A percentile compares a stretch with the other conserved stretches of the same genome.
Conservation (phyloP, 768 basidiomycete species). For the Lactifluus pinguis region DNA sequence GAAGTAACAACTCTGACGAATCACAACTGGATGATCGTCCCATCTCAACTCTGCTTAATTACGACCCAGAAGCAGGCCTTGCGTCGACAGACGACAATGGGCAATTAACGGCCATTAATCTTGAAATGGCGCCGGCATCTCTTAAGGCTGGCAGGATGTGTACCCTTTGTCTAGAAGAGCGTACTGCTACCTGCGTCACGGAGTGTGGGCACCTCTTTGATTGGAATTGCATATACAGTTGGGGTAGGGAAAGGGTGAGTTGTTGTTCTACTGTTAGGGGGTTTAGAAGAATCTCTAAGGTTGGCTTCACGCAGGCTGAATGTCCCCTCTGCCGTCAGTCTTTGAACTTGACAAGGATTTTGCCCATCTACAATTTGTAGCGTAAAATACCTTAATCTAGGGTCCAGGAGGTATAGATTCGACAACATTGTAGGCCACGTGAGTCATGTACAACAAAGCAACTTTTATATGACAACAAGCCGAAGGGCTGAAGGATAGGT, state of each 20-base stretch:
- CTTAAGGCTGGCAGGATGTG: slow-evolving; percentile 58
- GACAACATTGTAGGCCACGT: not conserved
- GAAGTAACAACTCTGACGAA: slow-evolving; percentile 28
- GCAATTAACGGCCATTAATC: slow-evolving; percentile 53
- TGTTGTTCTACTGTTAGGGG: not conserved
- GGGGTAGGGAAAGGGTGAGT: slow-evolving; percentile 79
- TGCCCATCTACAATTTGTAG: slow-evolving; percentile 82
- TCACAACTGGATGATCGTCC: slow-evolving; percentile 51
- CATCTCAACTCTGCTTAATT: slow-evolving; percentile 47
- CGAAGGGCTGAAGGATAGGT: not conserved
- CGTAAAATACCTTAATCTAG: not conserved
- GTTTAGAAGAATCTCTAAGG: not conserved
- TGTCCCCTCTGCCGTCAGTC: slow-evolving; percentile 82
- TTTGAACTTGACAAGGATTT: slow-evolving; percentile 53
- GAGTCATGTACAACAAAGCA: slow-evolving; percentile 9
- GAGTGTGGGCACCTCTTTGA: slow-evolving; percentile 89
- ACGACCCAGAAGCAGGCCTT: slow-evolving; percentile 44
- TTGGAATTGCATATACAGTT: slow-evolving; percentile 82
- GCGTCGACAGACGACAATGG: slow-evolving; percentile 61
- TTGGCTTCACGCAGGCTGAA: slow-evolving; percentile 47
- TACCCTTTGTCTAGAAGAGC: slow-evolving; percentile 77
- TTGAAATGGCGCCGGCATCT: slow-evolving; percentile 43
- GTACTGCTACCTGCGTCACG: slow-evolving; percentile 72
- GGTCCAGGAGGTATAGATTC: not conserved
- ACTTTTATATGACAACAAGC: slow-evolving; percentile 17